Evolutionary conservation across 345 rosid species (phyloP), one percentile per base, ranked within the genome.

Genomic region (Corymbia maculata): DNA sequence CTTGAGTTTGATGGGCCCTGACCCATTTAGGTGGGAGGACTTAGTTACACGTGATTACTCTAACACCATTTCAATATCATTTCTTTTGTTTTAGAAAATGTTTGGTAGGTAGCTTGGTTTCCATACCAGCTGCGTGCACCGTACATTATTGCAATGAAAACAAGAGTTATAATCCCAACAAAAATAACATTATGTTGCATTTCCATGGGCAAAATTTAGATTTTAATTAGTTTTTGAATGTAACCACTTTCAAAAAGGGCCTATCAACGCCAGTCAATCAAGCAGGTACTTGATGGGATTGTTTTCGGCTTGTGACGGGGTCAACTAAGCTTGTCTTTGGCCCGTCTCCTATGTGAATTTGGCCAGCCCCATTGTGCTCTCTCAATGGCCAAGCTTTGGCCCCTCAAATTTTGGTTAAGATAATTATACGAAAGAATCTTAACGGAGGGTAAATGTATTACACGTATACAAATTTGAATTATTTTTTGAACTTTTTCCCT

Each of bases 21-120:
- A 55, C 42, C 4, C 42, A 36, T 36, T 36, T 36, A 36, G 4
- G 42, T 36, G 21, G 0, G 0, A 0, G 0, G 0, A 55, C 0
- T 55, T 22, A 5, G 9, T 55, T 21, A 53, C 0, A 2, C 2
- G 7, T 0, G 0, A 53, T 53, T 55, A 55, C 6, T 8, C 0
- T 52, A 0, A 16, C 7, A 0, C 8, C 0, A 0, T 52, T 16
- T 3, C 0, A 0, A 1, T 52, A 22, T 2, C 42, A 36, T 55
- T 55, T 55, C 0, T 22, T 55, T 55, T 55, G 0, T 8, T 55
- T 55, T 5, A 22, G 21, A 36, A 55, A 55, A 22, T 22, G 12
- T 55, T 55, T 55, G 61, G 2, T 1, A 55, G 0, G 11, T 0
- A 55, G 0, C 5, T 55, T 55, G 28, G 28, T 8, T 55, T 55